Conservation (phyloP, 2,329 filamentous ascomycete genomes). For the Fusarium anguioides region DNA sequence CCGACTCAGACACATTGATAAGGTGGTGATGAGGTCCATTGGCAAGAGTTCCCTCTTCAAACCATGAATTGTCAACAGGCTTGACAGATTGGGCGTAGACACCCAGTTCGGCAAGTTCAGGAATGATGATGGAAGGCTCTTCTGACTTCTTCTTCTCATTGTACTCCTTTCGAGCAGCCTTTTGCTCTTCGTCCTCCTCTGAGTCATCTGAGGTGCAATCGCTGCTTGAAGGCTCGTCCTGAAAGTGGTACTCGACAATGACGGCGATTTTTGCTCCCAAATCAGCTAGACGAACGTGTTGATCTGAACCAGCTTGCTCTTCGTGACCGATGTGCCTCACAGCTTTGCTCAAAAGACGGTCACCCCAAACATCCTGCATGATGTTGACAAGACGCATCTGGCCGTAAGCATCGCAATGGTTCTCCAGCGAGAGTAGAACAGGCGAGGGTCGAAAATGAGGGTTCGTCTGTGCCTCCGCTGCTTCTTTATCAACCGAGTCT, state of each 20-base stretch:
- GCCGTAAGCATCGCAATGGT: constrained; percentile 70
- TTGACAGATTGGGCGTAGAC: constrained; percentile 79
- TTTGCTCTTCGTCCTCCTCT: constrained; percentile 57
- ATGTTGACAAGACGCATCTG: constrained; percentile 72
- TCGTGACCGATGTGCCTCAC: constrained; percentile 66
- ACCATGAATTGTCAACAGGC: constrained; percentile 74
- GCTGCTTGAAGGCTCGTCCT: constrained; percentile 59
- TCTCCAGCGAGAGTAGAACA: constrained; percentile 74
- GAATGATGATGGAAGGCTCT: constrained; percentile 64
- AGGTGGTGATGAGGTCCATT: constrained; percentile 73
- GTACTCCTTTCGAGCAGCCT: constrained; percentile 63
- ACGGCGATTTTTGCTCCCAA: constrained; percentile 72
- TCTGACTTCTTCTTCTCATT: constrained; percentile 63
- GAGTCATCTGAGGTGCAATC: constrained; percentile 49
- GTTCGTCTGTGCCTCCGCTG: constrained; percentile 51
- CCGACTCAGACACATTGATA: constrained; percentile 76
- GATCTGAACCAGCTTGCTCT: constrained; percentile 62
- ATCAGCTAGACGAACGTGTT: constrained; percentile 68
- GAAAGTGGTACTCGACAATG: constrained; percentile 75
- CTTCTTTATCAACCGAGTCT: constrained; percentile 70
- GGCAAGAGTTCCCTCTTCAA: constrained; percentile 58
- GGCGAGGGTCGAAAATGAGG: constrained; percentile 62
- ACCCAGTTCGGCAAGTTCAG: constrained; percentile 72
- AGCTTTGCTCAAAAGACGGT: constrained; percentile 67
- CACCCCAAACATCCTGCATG: constrained; percentile 71